Evolutionary conservation across 129 eudicot species (phyloP).

Genomic region (Flaveria robusta): DNA sequence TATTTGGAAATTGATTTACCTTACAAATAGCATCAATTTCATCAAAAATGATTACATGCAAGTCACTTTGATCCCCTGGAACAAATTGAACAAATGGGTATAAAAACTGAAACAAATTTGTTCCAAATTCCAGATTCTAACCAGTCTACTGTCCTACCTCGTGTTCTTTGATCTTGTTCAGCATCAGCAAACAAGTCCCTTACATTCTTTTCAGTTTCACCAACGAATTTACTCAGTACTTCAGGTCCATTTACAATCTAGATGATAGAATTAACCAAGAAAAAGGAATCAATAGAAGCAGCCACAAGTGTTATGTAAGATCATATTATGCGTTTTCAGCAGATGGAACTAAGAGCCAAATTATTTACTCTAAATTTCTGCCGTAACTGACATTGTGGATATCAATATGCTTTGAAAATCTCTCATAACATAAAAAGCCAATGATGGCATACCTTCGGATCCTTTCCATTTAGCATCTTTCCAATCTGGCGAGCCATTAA

Average conservation of each 20-base stretch:
- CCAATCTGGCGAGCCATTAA: constrained; percentile 99
- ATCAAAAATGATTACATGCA: constrained; percentile 97
- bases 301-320: background rate
- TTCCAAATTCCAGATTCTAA: constrained; percentile 10
- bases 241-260: constrained; percentile 99
- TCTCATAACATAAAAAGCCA: background rate
- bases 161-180: constrained; percentile 90
- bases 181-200: constrained; percentile 99
- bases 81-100: constrained; percentile 8
- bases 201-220: constrained; percentile 98
- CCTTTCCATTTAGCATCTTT: constrained; percentile 93
- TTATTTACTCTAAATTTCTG: too few species aligned
- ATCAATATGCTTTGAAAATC: too few species aligned
- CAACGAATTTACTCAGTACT: constrained; percentile 95
- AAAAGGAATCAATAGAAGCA: constrained; percentile 13
- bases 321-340: background rate
- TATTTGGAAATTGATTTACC: constrained; percentile 39
- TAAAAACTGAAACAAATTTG: constrained; percentile 7
- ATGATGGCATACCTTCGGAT: constrained; percentile 75
- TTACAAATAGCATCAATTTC: constrained; percentile 99
- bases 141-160: constrained; percentile 48
- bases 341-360: too few species aligned
- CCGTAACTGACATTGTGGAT: too few species aligned
- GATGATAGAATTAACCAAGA: constrained; percentile 25
- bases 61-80: constrained; percentile 93